A percentile compares a stretch with the other conserved stretches of the same genome.
Evolutionary conservation across 257 asterid species (phyloP).

Genomic region (Penstemon eatonii): DNA sequence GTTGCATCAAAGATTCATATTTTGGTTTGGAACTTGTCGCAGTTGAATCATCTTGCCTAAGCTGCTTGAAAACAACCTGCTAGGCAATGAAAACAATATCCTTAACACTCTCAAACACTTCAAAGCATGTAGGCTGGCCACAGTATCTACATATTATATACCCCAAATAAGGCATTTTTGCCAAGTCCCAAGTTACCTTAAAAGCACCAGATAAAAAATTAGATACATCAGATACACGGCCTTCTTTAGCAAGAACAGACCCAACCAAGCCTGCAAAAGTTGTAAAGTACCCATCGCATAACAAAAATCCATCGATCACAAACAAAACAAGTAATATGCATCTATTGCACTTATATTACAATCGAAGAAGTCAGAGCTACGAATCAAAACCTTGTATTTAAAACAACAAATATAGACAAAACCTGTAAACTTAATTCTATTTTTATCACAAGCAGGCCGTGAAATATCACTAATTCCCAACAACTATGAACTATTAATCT

Average conservation of each 20-base stretch:
- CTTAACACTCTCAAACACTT: not conserved
- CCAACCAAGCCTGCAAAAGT: conserved; percentile 73
- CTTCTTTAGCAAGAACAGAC: conserved; percentile 80
- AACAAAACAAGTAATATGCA: conserved; percentile 13
- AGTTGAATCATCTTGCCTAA: conserved; percentile 57
- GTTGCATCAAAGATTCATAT: conserved; percentile 72
- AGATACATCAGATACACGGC: conserved; percentile 49
- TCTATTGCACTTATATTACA: not conserved
- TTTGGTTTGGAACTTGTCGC: conserved; percentile 55
- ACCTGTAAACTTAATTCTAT: no score
- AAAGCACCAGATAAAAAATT: conserved; percentile 70
- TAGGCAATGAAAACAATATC: conserved; percentile 25
- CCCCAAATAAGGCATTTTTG: not conserved
- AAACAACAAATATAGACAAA: not conserved
- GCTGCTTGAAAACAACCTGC: conserved; percentile 59
- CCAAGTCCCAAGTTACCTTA: conserved; percentile 52
- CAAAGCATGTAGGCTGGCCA: not conserved
- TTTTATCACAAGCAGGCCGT: not conserved
- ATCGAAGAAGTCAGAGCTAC: conserved; percentile 14
- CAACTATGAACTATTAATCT: not conserved
- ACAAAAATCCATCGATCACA: conserved; percentile 13
- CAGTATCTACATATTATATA: not conserved
- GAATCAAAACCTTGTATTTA: conserved; percentile 6
- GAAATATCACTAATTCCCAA: not conserved
- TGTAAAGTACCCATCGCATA: conserved; percentile 7